Base-by-base conservation (phyloP, 129 eudicot genomes). In the Centrapalus pauciflorus region DNA sequence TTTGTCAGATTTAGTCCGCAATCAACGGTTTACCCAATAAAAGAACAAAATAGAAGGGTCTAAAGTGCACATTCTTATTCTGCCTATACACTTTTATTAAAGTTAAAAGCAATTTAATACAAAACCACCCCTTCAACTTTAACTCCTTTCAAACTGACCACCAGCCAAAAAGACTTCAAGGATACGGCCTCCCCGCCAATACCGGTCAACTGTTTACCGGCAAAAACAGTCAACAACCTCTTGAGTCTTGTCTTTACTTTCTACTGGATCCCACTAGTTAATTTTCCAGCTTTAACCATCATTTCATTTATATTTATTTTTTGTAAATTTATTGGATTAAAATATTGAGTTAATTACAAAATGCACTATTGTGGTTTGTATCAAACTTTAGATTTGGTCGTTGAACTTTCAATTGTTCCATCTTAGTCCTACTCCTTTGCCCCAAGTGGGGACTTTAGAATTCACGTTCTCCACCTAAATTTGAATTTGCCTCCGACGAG, bases 1-100 rank as follows among this genome's bases (percentile, higher is more conserved):
- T 41, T 64, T 61, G 62, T 72, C 77, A 61, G 62, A 61, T 61
- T 60, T 65, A 30, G 29, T 63, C 40, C 73, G 79, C 67, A 65
- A 74, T 74, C 72, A 74, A 74, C 72, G 78, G 72, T 46, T 41
- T 70, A 37, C 17, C 37, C 51, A 11, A 70, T 8, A 46, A 30
- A 56, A 65, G 27, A 56, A 74, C 66, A 73, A 64, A 55, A 54
- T 41, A 30, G 66, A 73, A 73, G 69, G 60, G 64, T 46, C 72
- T 30, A 73, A 74, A 74, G 60, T 64, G 66, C 72, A 64, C 66
- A 58, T 30, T 70, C 67, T 19, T 70, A 70, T 43, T 45, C 2
- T 27, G 7, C n/a, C n/a, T 57, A 13, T 57, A 29, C 34, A 17
- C 64, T 16, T 57, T 30, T 57, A 16, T 16, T 57, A 57, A 57